Conservation (phyloP, 2,329 filamentous ascomycete genomes). For the Aureobasidium sp. region DNA sequence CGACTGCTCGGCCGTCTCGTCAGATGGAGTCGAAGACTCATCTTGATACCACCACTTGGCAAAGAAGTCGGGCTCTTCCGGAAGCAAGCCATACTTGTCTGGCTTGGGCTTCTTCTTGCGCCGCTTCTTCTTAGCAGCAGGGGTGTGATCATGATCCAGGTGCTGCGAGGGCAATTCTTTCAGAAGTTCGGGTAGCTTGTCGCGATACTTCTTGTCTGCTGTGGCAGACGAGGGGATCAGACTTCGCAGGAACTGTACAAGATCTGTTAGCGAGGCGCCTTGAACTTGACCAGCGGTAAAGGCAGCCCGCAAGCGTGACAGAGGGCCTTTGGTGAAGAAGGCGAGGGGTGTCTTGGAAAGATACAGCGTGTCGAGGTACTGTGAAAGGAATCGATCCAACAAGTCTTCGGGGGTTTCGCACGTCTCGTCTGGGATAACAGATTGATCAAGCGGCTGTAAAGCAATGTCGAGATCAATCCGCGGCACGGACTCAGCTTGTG, state of each 20-base stretch:
- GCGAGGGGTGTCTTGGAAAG: conserved; percentile 60
- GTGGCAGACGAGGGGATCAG: conserved; percentile 35
- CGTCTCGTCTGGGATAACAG: not conserved
- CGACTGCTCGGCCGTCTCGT: conserved; percentile 40
- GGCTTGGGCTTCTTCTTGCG: conserved; percentile 54
- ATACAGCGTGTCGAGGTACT: conserved; percentile 39
- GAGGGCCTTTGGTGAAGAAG: conserved; percentile 75
- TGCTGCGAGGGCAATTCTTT: conserved; percentile 43
- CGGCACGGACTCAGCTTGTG: not conserved
- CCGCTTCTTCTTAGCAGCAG: conserved; percentile 38
- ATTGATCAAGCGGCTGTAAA: not conserved
- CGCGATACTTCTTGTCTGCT: conserved; percentile 74
- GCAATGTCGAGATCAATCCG: not conserved
- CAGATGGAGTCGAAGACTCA: conserved; percentile 33
- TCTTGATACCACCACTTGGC: conserved; percentile 61
- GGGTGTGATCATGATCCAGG: conserved; percentile 2
- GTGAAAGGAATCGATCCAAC: conserved; percentile 42
- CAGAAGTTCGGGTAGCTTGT: conserved; percentile 57
- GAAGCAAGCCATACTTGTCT: conserved; percentile 61
- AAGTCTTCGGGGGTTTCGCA: conserved; percentile 25
- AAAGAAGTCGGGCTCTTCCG: conserved; percentile 55
- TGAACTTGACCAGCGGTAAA: conserved; percentile 43
- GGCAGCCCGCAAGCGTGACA: conserved; percentile 64
- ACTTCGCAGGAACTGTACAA: conserved; percentile 59
- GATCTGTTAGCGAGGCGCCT: conserved; percentile 34